Evolutionary conservation across 306 rosid species (phyloP).

Genomic region (Amphicarpaea edgeworthii): DNA sequence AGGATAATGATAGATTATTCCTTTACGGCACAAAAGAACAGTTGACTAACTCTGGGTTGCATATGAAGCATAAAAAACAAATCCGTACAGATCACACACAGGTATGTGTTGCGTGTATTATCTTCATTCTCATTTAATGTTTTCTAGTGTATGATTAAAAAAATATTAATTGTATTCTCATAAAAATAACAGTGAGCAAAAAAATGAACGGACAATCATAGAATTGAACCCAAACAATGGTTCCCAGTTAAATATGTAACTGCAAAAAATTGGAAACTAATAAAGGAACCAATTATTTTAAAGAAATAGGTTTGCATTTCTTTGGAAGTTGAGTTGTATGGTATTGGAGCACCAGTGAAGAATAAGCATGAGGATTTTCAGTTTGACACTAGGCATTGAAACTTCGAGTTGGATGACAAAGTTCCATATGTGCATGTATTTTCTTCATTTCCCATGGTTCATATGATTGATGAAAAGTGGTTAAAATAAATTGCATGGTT

Average conservation of each 20-base stretch:
- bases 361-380: slow-evolving; percentile 15
- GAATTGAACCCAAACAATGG: slow-evolving; percentile 28
- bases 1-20: slow-evolving; percentile 29
- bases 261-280: background rate
- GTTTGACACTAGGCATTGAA: slow-evolving; percentile 2
- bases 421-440: background rate
- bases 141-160: slow-evolving; percentile 8
- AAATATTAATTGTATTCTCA: background rate
- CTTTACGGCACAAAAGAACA: slow-evolving; percentile 24
- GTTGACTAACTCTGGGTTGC: slow-evolving; percentile 44
- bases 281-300: slow-evolving; percentile 8
- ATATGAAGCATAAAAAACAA: slow-evolving; percentile 54
- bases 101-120: slow-evolving; percentile 48
- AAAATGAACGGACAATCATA: slow-evolving; percentile 18
- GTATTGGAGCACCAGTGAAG: background rate
- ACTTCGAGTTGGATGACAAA: slow-evolving; percentile 7
- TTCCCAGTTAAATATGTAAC: slow-evolving; percentile 14
- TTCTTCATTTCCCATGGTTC: slow-evolving; percentile 15
- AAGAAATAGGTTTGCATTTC: background rate
- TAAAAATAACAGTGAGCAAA: background rate
- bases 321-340: slow-evolving; percentile 21
- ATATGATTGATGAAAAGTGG: slow-evolving; percentile 7
- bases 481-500: background rate
- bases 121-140: background rate
- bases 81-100: slow-evolving; percentile 80